phyloP scores from a whole-genome alignment of 2,329 filamentous ascomycete genomes.

The Knoxdaviesia capensis region DNA sequence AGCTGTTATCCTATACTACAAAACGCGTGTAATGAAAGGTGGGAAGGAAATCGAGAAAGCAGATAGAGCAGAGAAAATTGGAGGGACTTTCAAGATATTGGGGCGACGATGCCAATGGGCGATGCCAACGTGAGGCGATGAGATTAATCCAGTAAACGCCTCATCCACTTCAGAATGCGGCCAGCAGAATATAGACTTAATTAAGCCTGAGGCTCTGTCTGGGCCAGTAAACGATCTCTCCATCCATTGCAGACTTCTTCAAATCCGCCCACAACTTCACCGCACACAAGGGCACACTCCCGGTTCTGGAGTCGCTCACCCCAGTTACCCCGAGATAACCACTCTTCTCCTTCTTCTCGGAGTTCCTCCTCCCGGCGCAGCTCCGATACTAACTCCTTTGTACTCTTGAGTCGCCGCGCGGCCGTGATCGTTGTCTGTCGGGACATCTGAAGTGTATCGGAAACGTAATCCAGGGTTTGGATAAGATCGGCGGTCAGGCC shows the following conservation, averaged over 20 bases:
- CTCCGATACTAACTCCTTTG: constrained; percentile 70
- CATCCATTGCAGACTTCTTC: constrained; percentile 76
- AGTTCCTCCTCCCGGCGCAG: constrained; percentile 67
- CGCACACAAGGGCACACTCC: constrained; percentile 68
- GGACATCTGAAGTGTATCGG: constrained; percentile 86
- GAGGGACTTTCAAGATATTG: too few species aligned
- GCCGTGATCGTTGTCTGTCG: constrained; percentile 73
- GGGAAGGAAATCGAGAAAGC: too few species aligned
- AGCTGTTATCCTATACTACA: too few species aligned
- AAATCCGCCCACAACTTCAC: constrained; percentile 79
- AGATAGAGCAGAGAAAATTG: too few species aligned
- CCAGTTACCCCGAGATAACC: constrained; percentile 71
- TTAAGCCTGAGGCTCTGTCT: constrained; percentile 29
- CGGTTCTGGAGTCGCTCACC: constrained; percentile 52
- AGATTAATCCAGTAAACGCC: too few species aligned
- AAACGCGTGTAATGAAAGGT: too few species aligned
- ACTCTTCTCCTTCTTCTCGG: constrained; percentile 62
- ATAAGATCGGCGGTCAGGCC: constrained; percentile 53
- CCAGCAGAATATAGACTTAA: not conserved
- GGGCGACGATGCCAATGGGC: too few species aligned
- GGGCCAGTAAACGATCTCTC: constrained; percentile 53
- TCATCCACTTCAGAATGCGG: too few species aligned
- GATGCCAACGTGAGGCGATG: too few species aligned
- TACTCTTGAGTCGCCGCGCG: constrained; percentile 57
- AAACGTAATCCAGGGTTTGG: constrained; percentile 65